phyloP scores from a whole-genome alignment of 2,329 filamentous ascomycete genomes.

The Pyricularia sp. region DNA sequence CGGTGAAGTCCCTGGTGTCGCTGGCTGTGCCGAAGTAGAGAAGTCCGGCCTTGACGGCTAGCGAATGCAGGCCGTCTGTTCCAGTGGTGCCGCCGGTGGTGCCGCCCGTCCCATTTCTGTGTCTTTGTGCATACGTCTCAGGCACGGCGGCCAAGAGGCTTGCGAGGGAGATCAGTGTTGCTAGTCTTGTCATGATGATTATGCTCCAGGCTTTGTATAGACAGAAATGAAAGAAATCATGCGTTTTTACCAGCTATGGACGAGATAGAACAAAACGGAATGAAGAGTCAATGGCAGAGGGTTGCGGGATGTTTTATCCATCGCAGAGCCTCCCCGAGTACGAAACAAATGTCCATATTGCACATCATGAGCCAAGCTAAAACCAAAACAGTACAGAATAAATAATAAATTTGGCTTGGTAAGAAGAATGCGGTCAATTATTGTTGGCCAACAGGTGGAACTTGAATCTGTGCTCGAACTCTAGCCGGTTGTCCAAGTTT shows the following conservation, averaged over 20 bases:
- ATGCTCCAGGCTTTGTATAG: background rate
- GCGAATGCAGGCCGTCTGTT: slow-evolving; percentile 29
- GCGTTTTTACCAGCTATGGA: background rate
- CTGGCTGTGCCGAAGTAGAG: slow-evolving; percentile 46
- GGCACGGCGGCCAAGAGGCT: background rate
- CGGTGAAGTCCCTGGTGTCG: slow-evolving; percentile 34
- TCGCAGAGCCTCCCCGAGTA: background rate
- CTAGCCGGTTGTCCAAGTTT: background rate
- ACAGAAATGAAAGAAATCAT: background rate
- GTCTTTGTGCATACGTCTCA: background rate
- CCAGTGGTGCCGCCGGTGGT: background rate
- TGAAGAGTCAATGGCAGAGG: background rate
- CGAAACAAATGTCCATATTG: background rate
- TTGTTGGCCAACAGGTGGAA: background rate
- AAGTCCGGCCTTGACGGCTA: slow-evolving; percentile 33
- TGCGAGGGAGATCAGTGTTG: background rate
- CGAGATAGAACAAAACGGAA: background rate
- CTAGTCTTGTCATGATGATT: background rate
- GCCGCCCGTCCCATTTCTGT: background rate
- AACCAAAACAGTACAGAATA: background rate
- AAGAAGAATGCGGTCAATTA: background rate
- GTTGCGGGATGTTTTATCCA: background rate
- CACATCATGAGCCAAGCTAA: background rate
- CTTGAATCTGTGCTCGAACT: background rate
- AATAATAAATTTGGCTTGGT: background rate